Percentiles rank a stretch among this genome's conserved stretches.
Conservation (phyloP, 2,329 filamentous ascomycete genomes). For the Aspergillus sp. region DNA sequence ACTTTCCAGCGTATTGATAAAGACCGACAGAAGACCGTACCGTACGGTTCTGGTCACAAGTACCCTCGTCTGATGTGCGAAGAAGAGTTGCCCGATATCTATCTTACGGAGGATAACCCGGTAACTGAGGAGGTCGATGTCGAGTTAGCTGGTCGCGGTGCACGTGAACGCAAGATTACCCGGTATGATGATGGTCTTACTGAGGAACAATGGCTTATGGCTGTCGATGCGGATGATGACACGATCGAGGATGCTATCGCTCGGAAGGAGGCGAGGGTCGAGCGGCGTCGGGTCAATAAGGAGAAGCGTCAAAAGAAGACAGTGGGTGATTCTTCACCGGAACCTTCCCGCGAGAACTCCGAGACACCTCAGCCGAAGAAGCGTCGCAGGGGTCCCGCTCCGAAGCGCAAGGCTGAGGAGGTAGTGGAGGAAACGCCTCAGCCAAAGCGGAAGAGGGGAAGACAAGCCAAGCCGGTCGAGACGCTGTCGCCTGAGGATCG, state of each 20-base stretch:
- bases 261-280: conserved; percentile 82
- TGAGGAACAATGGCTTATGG: conserved; percentile 98
- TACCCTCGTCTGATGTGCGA: conserved; percentile 82
- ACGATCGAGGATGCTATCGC: conserved; percentile 89
- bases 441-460: conserved; percentile 74
- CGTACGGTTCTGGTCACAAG: conserved; percentile 71
- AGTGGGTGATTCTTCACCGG: conserved; percentile 69
- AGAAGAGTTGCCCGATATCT: conserved; percentile 88
- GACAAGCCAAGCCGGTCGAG: conserved; percentile 69
- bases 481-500: conserved; percentile 70
- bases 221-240: conserved; percentile 95
- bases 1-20: conserved; percentile 83
- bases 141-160: conserved; percentile 82
- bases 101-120: conserved; percentile 81
- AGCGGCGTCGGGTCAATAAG: conserved; percentile 76
- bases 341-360: conserved; percentile 77
- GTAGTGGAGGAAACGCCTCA: conserved; percentile 76
- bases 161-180: conserved; percentile 90
- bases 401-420: conserved; percentile 86
- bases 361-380: conserved; percentile 76
- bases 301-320: conserved; percentile 57
- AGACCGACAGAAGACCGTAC: conserved; percentile 65
- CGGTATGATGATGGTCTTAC: conserved; percentile 96
- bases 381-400: conserved; percentile 75
- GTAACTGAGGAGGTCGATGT: conserved; percentile 73